Evolutionary conservation across 148 eudicot genomes (phyloP).

Genomic region (Polygonum aviculare): DNA sequence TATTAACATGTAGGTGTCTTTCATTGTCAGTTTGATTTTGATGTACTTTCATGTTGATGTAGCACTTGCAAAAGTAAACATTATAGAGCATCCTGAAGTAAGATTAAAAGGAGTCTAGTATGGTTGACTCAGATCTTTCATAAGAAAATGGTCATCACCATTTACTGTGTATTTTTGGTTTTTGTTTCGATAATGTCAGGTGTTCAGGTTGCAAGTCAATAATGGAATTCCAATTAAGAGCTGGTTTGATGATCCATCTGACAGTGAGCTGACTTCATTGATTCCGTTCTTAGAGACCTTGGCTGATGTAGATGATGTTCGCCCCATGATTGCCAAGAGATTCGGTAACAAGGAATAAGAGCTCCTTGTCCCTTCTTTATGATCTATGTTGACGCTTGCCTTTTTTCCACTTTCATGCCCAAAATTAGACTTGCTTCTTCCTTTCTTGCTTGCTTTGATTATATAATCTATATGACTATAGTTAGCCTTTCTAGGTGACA

Average conservation of each 20-base stretch:
- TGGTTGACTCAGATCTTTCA: neutral
- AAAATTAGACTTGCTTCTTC: conserved; percentile 27
- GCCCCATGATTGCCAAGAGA: conserved; percentile 86
- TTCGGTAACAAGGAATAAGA: conserved; percentile 96
- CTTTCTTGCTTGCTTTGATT: conserved; percentile 6
- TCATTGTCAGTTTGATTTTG: neutral
- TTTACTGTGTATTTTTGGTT: neutral
- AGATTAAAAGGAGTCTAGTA: neutral
- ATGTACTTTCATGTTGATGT: neutral
- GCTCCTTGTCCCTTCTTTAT: conserved; percentile 47
- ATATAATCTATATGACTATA: neutral
- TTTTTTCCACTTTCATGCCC: conserved; percentile 30
- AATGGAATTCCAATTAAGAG: conserved; percentile 98
- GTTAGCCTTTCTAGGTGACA: conserved; percentile 7
- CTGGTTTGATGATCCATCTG: conserved; percentile 98
- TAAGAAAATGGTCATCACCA: neutral
- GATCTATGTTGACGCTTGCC: conserved; percentile 33
- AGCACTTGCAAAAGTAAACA: neutral
- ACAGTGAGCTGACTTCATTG: conserved; percentile 63
- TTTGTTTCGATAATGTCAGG: conserved; percentile 38
- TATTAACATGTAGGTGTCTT: neutral
- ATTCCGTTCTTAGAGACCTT: conserved; percentile 89
- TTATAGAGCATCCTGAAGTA: neutral
- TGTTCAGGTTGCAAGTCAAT: conserved; percentile 91
- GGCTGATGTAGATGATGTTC: conserved; percentile 85